A percentile compares a stretch with the other conserved stretches of the same genome.
These are phyloP conservation scores for Strigomonas culicis DNA, from an alignment of 208 protist species.

Conservation along the genomic window DNA sequence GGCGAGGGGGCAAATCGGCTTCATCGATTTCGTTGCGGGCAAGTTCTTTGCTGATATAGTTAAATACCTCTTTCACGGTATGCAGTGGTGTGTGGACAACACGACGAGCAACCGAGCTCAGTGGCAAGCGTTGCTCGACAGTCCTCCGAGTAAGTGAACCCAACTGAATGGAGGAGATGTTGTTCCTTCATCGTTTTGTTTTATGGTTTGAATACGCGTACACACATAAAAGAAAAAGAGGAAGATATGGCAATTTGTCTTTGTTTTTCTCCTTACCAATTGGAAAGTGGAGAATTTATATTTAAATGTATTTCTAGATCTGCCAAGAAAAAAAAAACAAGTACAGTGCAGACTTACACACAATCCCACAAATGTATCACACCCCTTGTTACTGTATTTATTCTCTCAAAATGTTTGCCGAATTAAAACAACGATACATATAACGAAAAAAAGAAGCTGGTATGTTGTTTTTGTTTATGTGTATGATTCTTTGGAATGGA, in stretches of 20 bases:
- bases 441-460: no score
- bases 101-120: constrained; percentile 46
- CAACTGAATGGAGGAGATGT: no score
- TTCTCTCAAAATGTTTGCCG: no score
- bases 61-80: constrained; percentile 41
- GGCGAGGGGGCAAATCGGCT: constrained; percentile 80
- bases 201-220: not conserved
- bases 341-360: not conserved
- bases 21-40: constrained; percentile 83
- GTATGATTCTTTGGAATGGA: no score
- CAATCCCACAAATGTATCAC: not conserved
- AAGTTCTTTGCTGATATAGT: constrained; percentile 81
- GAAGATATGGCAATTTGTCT: not conserved
- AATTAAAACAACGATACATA: no score
- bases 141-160: not conserved
- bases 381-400: not conserved
- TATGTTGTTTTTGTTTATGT: no score
- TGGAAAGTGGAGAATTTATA: no score
- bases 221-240: not conserved
- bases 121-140: constrained; percentile 69
- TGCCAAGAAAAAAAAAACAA: not conserved
- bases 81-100: constrained; percentile 82
- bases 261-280: not conserved
- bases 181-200: no score
- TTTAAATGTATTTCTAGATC: not conserved